Conservation (phyloP, 192 early-diverging fungal genomes). For the Linnemannia zychae region DNA sequence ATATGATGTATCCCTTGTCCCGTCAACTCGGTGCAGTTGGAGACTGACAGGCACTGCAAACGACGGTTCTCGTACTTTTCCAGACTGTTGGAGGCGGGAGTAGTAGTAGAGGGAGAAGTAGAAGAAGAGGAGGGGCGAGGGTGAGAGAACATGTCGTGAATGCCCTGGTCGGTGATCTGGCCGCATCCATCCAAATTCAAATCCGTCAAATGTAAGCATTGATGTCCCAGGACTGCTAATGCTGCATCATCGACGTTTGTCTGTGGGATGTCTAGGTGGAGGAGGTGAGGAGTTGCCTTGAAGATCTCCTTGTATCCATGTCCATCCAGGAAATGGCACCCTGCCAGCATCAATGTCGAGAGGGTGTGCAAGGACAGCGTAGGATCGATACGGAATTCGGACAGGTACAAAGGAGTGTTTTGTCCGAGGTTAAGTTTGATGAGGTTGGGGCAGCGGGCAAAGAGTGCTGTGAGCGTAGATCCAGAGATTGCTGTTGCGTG, state of each 20-base stretch:
- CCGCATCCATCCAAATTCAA: constrained; percentile 35
- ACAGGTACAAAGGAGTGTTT: constrained; percentile 21
- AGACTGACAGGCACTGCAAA: constrained; percentile 29
- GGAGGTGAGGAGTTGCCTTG: constrained; percentile 21
- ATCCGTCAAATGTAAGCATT: constrained; percentile 13
- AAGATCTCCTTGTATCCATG: constrained; percentile 52
- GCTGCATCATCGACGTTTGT: constrained; percentile 39
- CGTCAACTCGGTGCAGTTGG: constrained; percentile 42
- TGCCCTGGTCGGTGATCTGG: constrained; percentile 51
- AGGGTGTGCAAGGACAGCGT: constrained; percentile 1
- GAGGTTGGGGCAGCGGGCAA: constrained; percentile 27
- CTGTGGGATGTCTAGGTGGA: constrained; percentile 21
- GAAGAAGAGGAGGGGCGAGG: neutral
- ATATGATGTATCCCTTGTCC: constrained; percentile 48
- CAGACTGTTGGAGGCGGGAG: neutral
- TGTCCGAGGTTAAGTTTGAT: constrained; percentile 38
- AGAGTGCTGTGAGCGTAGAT: constrained; percentile 30
- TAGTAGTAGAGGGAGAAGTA: no score
- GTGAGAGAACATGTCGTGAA: constrained; percentile 39
- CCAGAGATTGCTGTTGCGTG: constrained; percentile 35
- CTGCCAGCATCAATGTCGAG: constrained; percentile 10
- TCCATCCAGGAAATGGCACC: constrained; percentile 50
- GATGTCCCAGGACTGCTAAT: constrained; percentile 29
- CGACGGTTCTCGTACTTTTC: constrained; percentile 26
- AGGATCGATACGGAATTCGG: constrained; percentile 27